Evolutionary conservation across 75 land plant genomes (phyloP).

Genomic region (Ceratopteris richardii): DNA sequence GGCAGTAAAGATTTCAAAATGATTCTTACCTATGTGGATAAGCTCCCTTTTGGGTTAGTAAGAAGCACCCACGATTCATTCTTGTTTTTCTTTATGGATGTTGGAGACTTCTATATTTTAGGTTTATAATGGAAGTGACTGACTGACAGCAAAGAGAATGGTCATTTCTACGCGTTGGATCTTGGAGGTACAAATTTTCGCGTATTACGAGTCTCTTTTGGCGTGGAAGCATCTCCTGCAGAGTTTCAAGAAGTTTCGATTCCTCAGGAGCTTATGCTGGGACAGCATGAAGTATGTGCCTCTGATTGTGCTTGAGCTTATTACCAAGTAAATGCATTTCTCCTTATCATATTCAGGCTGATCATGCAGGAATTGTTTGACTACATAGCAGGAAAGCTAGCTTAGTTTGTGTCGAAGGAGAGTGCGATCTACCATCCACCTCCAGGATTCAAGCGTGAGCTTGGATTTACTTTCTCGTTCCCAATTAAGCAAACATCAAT

Average conservation of each 20-base stretch:
- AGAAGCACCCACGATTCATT: background rate
- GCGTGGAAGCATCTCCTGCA: constrained; percentile 39
- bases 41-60: constrained; percentile 19
- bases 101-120: no score
- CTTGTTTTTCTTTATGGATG: no score
- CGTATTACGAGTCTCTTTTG: constrained; percentile 59
- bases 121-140: no score
- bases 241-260: constrained; percentile 48
- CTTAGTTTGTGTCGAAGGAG: constrained; percentile 50
- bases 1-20: constrained; percentile 20
- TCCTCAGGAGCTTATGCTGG: constrained; percentile 55
- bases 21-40: constrained; percentile 21
- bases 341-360: background rate
- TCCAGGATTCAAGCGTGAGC: constrained; percentile 47
- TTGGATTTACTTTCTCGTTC: constrained; percentile 79
- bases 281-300: constrained; percentile 54
- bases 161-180: constrained; percentile 76
- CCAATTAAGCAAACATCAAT: constrained; percentile 68
- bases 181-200: constrained; percentile 89
- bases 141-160: constrained; percentile 55
- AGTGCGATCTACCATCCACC: constrained; percentile 40
- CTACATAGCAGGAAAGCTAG: constrained; percentile 52
- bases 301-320: background rate
- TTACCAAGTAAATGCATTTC: background rate
- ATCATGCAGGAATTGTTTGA: constrained; percentile 52